These are phyloP conservation scores for Obba rivulosa DNA, from an alignment of 768 basidiomycete species.

Conservation along the genomic window DNA sequence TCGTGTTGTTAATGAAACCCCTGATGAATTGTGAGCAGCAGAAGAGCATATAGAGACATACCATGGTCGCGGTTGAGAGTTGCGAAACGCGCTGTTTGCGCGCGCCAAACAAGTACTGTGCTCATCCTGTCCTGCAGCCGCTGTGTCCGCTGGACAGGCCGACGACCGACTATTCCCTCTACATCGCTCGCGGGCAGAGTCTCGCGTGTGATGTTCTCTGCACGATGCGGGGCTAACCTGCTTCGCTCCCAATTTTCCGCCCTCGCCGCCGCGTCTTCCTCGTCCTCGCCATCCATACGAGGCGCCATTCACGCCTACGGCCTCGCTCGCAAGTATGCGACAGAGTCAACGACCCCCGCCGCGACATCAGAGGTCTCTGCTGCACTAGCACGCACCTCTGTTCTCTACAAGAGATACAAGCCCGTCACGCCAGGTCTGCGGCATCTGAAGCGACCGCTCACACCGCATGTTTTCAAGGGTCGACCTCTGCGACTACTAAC, in stretches of 20 bases:
- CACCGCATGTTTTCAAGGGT: constrained; percentile 79
- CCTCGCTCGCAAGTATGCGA: constrained; percentile 31
- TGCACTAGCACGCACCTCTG: constrained; percentile 47
- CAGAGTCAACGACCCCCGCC: constrained; percentile 25
- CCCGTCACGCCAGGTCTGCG: constrained; percentile 84
- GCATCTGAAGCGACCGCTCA: constrained; percentile 78
- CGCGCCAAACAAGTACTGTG: constrained; percentile 23
- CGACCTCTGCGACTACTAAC: constrained; percentile 83
- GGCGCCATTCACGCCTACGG: constrained; percentile 8
- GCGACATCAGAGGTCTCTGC: constrained; percentile 28
- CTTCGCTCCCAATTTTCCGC: constrained; percentile 32
- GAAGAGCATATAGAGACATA: constrained; percentile 8
- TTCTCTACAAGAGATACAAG: constrained; percentile 83
- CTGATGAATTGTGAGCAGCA: not conserved
- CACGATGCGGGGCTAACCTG: constrained; percentile 37
- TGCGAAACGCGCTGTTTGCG: constrained; percentile 28
- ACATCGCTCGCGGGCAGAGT: not conserved
- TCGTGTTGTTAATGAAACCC: not conserved
- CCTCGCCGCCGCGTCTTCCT: constrained; percentile 15
- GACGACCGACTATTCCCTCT: constrained; percentile 8
- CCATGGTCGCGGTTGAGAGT: constrained; percentile 21
- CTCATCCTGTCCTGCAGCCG: constrained; percentile 11
- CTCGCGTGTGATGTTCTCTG: constrained; percentile 34
- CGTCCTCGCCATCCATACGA: constrained; percentile 13
- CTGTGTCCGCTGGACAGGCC: not conserved